Base-by-base conservation (phyloP, 2,329 filamentous ascomycete species). In the Microsporum ferrugineum region DNA sequence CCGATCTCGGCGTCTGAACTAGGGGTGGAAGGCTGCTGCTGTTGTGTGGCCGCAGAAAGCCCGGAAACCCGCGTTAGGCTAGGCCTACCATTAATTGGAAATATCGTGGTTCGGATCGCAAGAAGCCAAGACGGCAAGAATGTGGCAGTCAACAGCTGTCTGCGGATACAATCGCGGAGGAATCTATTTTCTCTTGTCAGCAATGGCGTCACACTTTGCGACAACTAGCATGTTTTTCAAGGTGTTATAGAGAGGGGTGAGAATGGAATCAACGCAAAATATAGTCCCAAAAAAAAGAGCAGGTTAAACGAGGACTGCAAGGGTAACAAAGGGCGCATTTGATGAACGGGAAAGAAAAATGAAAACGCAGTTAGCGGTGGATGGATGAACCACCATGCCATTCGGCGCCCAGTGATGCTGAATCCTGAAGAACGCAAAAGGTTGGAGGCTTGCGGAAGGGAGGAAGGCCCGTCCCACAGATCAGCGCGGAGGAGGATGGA, bases 21-120 rank as follows among this genome's bases (percentile, higher is more conserved):
- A 41, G 58, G 36, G 36, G 23, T 47, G 12, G 45, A 33, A 60
- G 47, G 45, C 29, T 47, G 58, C 31, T 36, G 29, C 31, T 55
- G 51, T 10, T 55, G 51, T 55, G 51, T 36, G 51, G 51, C 51
- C 51, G 51, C 51, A 55, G 33, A 36, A 41, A 47, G 7, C 58
- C 36, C 49, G 38, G 45, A 64, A 61, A 59, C 58, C 59, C 43
- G 58, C 34, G 34, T 33, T 56, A 41, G 49, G 41, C 47, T 59
- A 33, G 61, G 57, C 58, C 57, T 59, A 23, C 63, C 45, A 61
- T 65, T 66, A 10, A 58, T 88, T 66, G 94, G 92, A 72, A 96
- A 97, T 61, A 97, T 78, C 63, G 88, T 83, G 68, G 83, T 84
- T 71, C 94, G 88, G 69, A 88, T 80, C 66, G 84, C 73, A 60